Percentiles rank a stretch among this genome's conserved stretches.
phyloP scores from a whole-genome alignment of 352 stramenopile species.

The Phytopythium kandeliae region DNA sequence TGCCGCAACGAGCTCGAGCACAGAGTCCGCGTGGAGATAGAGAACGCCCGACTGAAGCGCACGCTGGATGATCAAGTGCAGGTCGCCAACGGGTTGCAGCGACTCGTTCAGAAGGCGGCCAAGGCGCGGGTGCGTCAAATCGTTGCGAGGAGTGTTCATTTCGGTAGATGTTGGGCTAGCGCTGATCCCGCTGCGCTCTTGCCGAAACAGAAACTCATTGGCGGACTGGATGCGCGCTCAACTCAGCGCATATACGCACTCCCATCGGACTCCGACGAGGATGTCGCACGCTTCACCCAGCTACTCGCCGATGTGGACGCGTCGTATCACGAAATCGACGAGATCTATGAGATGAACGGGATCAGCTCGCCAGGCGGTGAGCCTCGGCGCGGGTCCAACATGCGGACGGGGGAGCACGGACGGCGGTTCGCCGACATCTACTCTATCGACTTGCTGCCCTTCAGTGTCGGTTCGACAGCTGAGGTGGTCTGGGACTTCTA shows the following conservation, averaged over 20 bases:
- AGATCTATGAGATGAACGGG: conserved; percentile 11
- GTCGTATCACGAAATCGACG: conserved; percentile 9
- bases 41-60: conserved; percentile 14
- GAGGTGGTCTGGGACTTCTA: conserved; percentile 31
- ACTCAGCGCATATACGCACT: not conserved
- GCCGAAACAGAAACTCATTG: not conserved
- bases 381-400: conserved; percentile 7
- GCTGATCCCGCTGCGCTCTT: too few species aligned
- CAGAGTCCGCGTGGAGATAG: conserved; percentile 9
- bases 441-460: conserved; percentile 30
- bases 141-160: too few species aligned
- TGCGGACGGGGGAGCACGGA: conserved; percentile 19
- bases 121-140: not conserved
- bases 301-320: conserved; percentile 9
- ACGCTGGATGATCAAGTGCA: conserved; percentile 27
- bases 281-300: conserved; percentile 16
- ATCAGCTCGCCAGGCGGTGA: not conserved
- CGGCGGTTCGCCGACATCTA: conserved; percentile 31
- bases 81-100: not conserved
- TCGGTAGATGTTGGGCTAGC: too few species aligned
- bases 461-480: conserved; percentile 19
- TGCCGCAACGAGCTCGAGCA: conserved; percentile 10
- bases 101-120: not conserved
- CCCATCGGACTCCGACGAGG: conserved; percentile 7
- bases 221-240: not conserved